A percentile compares a stretch with the other conserved stretches of the same genome.
These are phyloP conservation scores for Claviceps sorghi DNA, from an alignment of 2,329 filamentous ascomycete genomes.

Conservation along the genomic window DNA sequence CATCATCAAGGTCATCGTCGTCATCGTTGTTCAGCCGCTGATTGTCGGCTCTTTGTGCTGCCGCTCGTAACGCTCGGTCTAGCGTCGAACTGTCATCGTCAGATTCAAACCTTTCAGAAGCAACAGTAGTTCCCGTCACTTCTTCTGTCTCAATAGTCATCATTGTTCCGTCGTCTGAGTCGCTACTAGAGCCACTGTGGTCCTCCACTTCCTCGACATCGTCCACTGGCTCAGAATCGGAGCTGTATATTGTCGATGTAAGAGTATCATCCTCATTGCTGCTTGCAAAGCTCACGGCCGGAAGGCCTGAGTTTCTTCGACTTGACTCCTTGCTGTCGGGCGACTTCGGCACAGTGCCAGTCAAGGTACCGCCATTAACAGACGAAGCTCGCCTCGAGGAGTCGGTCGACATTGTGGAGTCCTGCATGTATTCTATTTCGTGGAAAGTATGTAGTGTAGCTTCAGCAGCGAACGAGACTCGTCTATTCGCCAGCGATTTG, in stretches of 20 bases:
- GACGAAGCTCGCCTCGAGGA: conserved; percentile 60
- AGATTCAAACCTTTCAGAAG: conserved; percentile 45
- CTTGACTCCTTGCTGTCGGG: conserved; percentile 50
- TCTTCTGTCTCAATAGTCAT: conserved; percentile 75
- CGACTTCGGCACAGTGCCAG: conserved; percentile 34
- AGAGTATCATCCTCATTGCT: conserved; percentile 50
- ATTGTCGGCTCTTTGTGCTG: conserved; percentile 60
- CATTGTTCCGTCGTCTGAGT: conserved; percentile 63
- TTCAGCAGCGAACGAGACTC: conserved; percentile 94
- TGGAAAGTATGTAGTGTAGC: conserved; percentile 96
- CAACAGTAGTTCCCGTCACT: conserved; percentile 52
- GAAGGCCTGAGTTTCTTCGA: conserved; percentile 52
- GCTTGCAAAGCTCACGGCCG: conserved; percentile 49
- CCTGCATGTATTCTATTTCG: conserved; percentile 75
- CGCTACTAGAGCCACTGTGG: conserved; percentile 31
- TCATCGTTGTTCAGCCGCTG: conserved; percentile 39
- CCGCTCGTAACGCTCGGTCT: conserved; percentile 64
- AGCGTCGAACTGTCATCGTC: conserved; percentile 56
- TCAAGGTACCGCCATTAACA: conserved; percentile 20
- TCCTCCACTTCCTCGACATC: conserved; percentile 41
- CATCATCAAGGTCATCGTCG: conserved; percentile 42
- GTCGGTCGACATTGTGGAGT: conserved; percentile 70
- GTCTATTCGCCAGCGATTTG: conserved; percentile 82
- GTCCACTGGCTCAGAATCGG: conserved; percentile 43
- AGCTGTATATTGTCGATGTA: conserved; percentile 68